Evolutionary conservation across 345 rosid species (phyloP).

Genomic region (Hirschfeldia incana): DNA sequence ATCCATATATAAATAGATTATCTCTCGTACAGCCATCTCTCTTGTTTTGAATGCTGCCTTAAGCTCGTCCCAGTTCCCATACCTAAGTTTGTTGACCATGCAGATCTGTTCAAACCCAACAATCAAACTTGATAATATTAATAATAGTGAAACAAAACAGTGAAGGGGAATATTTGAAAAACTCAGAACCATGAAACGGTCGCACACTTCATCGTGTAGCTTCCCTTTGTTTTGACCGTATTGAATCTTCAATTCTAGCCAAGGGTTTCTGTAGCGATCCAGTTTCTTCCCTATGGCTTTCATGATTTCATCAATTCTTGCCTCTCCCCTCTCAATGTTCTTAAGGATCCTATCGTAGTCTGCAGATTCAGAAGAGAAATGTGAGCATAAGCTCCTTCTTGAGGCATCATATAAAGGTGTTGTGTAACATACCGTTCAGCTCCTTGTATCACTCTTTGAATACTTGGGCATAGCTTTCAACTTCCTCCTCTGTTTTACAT

Average conservation of each 20-base stretch:
- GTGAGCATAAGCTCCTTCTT: background rate
- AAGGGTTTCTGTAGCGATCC: slow-evolving; percentile 98
- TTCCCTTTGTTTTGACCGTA: slow-evolving; percentile 99
- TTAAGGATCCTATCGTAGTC: slow-evolving; percentile 96
- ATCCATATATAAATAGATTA: no score
- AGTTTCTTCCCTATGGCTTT: slow-evolving; percentile 95
- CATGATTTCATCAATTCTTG: slow-evolving; percentile 98
- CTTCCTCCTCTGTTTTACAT: slow-evolving; percentile 92
- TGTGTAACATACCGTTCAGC: slow-evolving; percentile 59
- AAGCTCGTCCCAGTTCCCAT: slow-evolving; percentile 98
- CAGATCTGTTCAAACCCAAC: slow-evolving; percentile 58
- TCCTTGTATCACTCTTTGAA: slow-evolving; percentile 95
- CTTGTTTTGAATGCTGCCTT: slow-evolving; percentile 72
- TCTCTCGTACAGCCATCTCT: no score
- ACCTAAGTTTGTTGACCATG: slow-evolving; percentile 99
- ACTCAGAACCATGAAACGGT: slow-evolving; percentile 74
- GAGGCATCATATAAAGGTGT: background rate
- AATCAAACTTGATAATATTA: background rate
- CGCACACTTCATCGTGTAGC: slow-evolving; percentile 95
- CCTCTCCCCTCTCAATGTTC: slow-evolving; percentile 97
- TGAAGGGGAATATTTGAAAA: background rate
- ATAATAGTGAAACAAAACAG: background rate
- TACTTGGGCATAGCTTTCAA: slow-evolving; percentile 85
- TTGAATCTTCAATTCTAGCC: slow-evolving; percentile 97
- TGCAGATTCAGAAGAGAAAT: slow-evolving; percentile 21